Evolutionary conservation across 2,329 filamentous ascomycete species (phyloP).

Genomic region (Penicillium sp.): DNA sequence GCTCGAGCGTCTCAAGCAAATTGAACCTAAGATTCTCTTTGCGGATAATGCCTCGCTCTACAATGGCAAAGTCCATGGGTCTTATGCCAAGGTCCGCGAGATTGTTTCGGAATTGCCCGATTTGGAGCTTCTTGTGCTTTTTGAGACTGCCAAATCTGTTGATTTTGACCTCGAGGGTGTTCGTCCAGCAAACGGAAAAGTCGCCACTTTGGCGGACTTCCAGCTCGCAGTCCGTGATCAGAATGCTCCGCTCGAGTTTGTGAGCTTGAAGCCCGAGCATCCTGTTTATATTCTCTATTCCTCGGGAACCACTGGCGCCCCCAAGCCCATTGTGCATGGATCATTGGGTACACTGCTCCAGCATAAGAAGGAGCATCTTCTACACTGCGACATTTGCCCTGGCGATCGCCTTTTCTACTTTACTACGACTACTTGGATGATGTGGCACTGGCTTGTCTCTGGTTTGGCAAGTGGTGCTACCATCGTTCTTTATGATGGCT

Average conservation of each 20-base stretch:
- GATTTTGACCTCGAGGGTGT: conserved; percentile 39
- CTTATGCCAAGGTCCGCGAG: conserved; percentile 74
- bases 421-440: conserved; percentile 98
- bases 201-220: conserved; percentile 48
- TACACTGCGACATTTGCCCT: conserved; percentile 79
- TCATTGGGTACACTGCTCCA: conserved; percentile 87
- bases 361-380: conserved; percentile 93
- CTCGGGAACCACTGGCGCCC: conserved; percentile 81
- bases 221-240: conserved; percentile 44
- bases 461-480: conserved; percentile 81
- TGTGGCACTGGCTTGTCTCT: conserved; percentile 97
- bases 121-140: conserved; percentile 71
- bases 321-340: conserved; percentile 94
- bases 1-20: conserved; percentile 81
- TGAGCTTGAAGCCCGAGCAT: conserved; percentile 78
- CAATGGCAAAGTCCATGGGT: conserved; percentile 87
- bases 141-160: conserved; percentile 62
- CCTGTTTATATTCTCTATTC: conserved; percentile 94
- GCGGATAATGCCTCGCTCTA: conserved; percentile 87
- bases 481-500: conserved; percentile 87
- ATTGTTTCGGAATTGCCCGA: conserved; percentile 69
- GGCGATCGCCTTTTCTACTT: conserved; percentile 84
- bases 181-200: conserved; percentile 39
- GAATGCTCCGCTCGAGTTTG: conserved; percentile 60
- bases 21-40: conserved; percentile 79